phyloP scores from a whole-genome alignment of 164 flowering plant genomes.

The Pachysandra terminalis region DNA sequence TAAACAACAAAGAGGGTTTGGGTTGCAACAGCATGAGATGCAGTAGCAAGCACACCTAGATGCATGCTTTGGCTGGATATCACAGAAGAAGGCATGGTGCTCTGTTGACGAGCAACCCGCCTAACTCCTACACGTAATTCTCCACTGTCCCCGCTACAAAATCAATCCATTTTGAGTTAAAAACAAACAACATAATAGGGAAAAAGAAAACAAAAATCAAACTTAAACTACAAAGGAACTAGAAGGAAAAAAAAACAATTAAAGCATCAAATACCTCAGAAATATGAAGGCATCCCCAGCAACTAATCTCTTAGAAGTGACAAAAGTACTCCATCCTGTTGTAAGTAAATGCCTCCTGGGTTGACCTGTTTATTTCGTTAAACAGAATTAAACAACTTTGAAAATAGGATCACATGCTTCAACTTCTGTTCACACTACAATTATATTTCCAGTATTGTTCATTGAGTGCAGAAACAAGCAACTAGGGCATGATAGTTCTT shows the following conservation, averaged over 20 bases:
- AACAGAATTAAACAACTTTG: not conserved
- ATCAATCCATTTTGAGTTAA: slow-evolving; percentile 6
- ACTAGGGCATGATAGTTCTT: no score
- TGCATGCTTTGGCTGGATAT: no score
- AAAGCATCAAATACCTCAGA: slow-evolving; percentile 49
- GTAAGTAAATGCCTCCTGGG: slow-evolving; percentile 95
- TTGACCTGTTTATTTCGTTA: slow-evolving; percentile 53
- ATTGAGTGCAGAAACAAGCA: no score
- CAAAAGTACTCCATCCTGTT: slow-evolving; percentile 97
- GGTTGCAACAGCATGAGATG: no score
- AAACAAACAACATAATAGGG: not conserved
- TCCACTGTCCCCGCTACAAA: slow-evolving; percentile 70
- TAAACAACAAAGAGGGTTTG: no score
- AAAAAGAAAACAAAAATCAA: not conserved
- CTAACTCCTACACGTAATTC: slow-evolving; percentile 85
- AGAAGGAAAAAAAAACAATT: not conserved
- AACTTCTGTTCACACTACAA: not conserved
- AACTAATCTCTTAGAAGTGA: slow-evolving; percentile 79
- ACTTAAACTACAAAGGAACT: no score
- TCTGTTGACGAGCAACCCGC: slow-evolving; percentile 62
- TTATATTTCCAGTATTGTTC: no score
- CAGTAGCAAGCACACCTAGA: no score
- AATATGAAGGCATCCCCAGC: slow-evolving; percentile 97
- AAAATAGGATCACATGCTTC: not conserved
- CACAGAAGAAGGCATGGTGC: slow-evolving; percentile 50